A percentile compares a stretch with the other conserved stretches of the same genome.
These are phyloP conservation scores for Beauveria sp. DNA, from an alignment of 2,329 filamentous ascomycete species.

Conservation along the genomic window DNA sequence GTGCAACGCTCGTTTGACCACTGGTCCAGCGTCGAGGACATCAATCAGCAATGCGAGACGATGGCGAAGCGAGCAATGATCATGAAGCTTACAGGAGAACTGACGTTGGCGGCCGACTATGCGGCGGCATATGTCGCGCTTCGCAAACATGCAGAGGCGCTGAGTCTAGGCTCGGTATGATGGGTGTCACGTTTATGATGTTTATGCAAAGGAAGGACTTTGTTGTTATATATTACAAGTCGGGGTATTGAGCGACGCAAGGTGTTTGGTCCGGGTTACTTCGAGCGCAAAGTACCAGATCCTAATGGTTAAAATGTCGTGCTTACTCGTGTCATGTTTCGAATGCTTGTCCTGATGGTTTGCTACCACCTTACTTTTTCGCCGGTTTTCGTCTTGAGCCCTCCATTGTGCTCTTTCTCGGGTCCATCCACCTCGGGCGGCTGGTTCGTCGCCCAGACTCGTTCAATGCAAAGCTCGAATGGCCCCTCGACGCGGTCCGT, in stretches of 20 bases:
- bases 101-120: conserved; percentile 55
- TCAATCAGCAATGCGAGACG: conserved; percentile 66
- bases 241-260: not conserved
- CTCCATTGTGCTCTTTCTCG: conserved; percentile 18
- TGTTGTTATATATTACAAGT: not conserved
- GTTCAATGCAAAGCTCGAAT: conserved; percentile 78
- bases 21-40: conserved; percentile 57
- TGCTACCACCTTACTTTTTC: conserved; percentile 30
- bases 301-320: not conserved
- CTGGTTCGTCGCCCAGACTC: conserved; percentile 82
- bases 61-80: conserved; percentile 76
- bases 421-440: conserved; percentile 18
- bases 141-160: conserved; percentile 30
- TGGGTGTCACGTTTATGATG: not conserved
- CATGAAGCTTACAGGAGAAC: conserved; percentile 61
- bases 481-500: conserved; percentile 84
- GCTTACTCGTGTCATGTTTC: not conserved
- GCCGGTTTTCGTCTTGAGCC: conserved; percentile 30
- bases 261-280: not conserved
- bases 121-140: conserved; percentile 58
- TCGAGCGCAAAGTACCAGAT: not conserved
- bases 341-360: not conserved
- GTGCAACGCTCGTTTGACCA: conserved; percentile 56
- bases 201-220: not conserved
- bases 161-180: conserved; percentile 19